A percentile compares a stretch with the other conserved stretches of the same genome.
These are phyloP conservation scores for Eucalyptus sideroxylon DNA, from an alignment of 345 rosid species.

Conservation along the genomic window DNA sequence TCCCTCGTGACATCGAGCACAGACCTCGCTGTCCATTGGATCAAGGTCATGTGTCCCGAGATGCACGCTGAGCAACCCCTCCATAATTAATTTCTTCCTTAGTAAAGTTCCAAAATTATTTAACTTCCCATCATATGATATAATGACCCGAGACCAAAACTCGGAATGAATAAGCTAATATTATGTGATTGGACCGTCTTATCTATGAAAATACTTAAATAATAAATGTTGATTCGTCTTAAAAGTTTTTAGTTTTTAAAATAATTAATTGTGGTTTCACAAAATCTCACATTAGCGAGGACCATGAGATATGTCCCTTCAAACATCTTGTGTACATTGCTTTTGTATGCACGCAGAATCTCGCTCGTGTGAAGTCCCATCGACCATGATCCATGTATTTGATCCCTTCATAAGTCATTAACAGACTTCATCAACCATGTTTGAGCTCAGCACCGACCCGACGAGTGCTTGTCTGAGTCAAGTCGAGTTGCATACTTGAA, in stretches of 20 bases:
- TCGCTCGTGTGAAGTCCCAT: not conserved
- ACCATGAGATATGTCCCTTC: not conserved
- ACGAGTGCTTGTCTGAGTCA: not conserved
- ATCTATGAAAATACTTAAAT: no score
- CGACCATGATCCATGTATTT: not conserved
- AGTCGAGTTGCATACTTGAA: not conserved
- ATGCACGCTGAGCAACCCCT: slow-evolving; percentile 23
- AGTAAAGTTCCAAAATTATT: not conserved
- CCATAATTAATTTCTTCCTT: not conserved
- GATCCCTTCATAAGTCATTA: not conserved
- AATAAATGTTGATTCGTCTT: no score
- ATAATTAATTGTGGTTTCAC: fast-evolving
- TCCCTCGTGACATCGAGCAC: slow-evolving; percentile 14
- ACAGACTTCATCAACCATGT: not conserved
- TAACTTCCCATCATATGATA: not conserved
- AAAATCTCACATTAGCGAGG: not conserved
- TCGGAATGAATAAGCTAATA: not conserved
- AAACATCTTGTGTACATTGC: not conserved
- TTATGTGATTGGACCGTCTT: not conserved
- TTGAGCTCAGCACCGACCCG: not conserved
- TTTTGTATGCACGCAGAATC: fast-evolving
- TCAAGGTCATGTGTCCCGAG: slow-evolving; percentile 38
- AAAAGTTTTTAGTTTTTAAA: no score
- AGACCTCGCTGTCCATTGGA: slow-evolving; percentile 28
- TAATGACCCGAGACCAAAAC: not conserved